These are phyloP conservation scores for Colletotrichum phormii DNA, from an alignment of 2,329 filamentous ascomycete genomes.

Conservation along the genomic window DNA sequence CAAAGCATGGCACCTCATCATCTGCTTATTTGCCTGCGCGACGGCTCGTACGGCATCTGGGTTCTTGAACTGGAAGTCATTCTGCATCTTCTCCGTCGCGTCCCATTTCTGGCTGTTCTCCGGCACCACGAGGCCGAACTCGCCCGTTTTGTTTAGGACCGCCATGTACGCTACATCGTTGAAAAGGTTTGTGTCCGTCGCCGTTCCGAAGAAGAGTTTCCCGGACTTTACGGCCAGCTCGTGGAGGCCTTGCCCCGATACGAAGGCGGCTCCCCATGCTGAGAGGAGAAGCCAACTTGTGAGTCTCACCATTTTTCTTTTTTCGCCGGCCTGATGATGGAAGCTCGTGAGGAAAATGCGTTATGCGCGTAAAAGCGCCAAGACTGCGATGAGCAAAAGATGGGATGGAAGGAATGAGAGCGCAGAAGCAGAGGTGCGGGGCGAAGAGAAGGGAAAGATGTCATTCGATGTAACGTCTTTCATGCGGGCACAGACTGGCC, in stretches of 20 bases:
- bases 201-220: constrained; percentile 70
- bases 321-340: neutral
- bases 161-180: constrained; percentile 62
- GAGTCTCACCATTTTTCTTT: neutral
- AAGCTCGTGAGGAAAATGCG: neutral
- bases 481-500: neutral
- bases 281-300: neutral
- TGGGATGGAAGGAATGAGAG: neutral
- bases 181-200: constrained; percentile 64
- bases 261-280: neutral
- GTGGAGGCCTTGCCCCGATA: constrained; percentile 53
- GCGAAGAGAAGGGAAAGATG: neutral
- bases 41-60: constrained; percentile 61
- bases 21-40: constrained; percentile 53
- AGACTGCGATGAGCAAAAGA: neutral
- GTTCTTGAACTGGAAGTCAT: constrained; percentile 69
- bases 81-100: constrained; percentile 66
- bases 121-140: constrained; percentile 73
- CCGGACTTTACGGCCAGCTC: constrained; percentile 63
- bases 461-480: constrained; percentile 11
- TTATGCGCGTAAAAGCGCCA: neutral
- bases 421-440: neutral
- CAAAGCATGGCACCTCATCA: constrained; percentile 72
- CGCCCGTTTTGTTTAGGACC: constrained; percentile 62
- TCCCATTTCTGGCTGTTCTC: constrained; percentile 72